Conservation (phyloP, 2,329 filamentous ascomycete species). For the Hirsutella rhossiliensis region DNA sequence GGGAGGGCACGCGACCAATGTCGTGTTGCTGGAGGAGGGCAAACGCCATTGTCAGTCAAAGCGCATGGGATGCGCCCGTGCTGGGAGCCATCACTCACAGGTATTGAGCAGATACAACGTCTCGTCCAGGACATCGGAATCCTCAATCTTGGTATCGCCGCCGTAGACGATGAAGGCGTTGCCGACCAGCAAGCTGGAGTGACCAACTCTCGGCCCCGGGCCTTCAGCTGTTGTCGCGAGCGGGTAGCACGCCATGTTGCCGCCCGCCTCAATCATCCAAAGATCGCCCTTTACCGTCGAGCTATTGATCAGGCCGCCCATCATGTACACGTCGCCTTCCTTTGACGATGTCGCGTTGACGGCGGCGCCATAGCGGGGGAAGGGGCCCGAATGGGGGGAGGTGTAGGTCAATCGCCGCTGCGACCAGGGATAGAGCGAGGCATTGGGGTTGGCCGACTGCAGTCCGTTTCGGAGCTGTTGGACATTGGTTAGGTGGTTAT, state of each 20-base stretch:
- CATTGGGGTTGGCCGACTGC: slow-evolving; percentile 45
- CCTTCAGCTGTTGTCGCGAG: slow-evolving; percentile 87
- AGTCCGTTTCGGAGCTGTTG: slow-evolving; percentile 43
- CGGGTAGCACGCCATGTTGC: slow-evolving; percentile 80
- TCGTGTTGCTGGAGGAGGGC: slow-evolving; percentile 57
- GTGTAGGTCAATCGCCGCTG: slow-evolving; percentile 80
- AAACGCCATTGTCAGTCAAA: slow-evolving; percentile 7
- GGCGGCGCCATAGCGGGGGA: slow-evolving; percentile 92
- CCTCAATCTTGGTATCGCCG: slow-evolving; percentile 94
- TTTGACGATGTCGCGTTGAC: slow-evolving; percentile 89
- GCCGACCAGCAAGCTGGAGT: slow-evolving; percentile 85
- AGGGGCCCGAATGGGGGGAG: slow-evolving; percentile 70
- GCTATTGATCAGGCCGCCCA: slow-evolving; percentile 92
- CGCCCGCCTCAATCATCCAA: slow-evolving; percentile 92
- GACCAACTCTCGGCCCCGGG: slow-evolving; percentile 86
- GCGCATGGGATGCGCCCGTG: neutral
- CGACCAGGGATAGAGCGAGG: slow-evolving; percentile 91
- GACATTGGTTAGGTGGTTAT: slow-evolving; percentile 3
- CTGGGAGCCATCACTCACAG: slow-evolving; percentile 49
- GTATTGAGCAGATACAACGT: slow-evolving; percentile 95
- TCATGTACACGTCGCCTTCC: slow-evolving; percentile 93
- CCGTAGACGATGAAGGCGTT: slow-evolving; percentile 99
- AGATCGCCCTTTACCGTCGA: slow-evolving; percentile 93
- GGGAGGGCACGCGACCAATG: slow-evolving; percentile 96
- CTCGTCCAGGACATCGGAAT: slow-evolving; percentile 82